A percentile compares a stretch with the other conserved stretches of the same genome.
Conservation (phyloP, 306 rosid genomes). For the Casuarina glauca region DNA sequence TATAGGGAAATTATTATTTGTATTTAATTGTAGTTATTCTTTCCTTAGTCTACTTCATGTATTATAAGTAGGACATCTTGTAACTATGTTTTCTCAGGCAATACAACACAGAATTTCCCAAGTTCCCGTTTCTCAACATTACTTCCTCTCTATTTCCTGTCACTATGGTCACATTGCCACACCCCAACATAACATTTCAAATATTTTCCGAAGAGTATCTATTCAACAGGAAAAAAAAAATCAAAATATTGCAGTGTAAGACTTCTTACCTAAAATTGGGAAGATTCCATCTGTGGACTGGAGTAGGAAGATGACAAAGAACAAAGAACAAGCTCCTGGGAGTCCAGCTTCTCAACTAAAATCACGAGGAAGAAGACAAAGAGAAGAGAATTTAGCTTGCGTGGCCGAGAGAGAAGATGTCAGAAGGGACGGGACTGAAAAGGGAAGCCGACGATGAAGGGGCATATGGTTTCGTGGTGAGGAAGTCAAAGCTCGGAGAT, state of each 20-base stretch:
- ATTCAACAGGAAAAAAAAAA: background rate
- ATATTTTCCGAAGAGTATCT: too few relatives aligned
- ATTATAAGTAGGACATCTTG: too few relatives aligned
- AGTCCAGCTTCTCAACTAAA: conserved; percentile 4
- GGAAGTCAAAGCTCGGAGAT: conserved; percentile 38
- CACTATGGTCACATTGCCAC: too few relatives aligned
- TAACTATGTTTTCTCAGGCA: too few relatives aligned
- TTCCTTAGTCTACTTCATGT: too few relatives aligned
- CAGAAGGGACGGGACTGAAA: conserved; percentile 70
- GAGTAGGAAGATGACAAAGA: conserved; percentile 72
- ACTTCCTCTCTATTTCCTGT: too few relatives aligned
- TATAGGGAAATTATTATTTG: too few relatives aligned
- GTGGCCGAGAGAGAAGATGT: conserved; percentile 69
- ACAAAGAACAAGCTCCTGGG: background rate
- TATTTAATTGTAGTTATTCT: too few relatives aligned
- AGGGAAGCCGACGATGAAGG: conserved; percentile 91
- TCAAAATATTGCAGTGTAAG: background rate
- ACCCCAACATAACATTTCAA: too few relatives aligned
- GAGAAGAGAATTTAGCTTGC: conserved; percentile 27
- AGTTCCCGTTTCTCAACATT: too few relatives aligned
- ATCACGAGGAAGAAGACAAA: background rate
- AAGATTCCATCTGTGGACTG: conserved; percentile 94
- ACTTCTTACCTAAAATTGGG: conserved; percentile 67
- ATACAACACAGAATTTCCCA: too few relatives aligned
- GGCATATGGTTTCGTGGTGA: conserved; percentile 48